Base-by-base conservation (phyloP, 1,284 basidiomycete genomes). In the Ceratobasidium sp. region DNA sequence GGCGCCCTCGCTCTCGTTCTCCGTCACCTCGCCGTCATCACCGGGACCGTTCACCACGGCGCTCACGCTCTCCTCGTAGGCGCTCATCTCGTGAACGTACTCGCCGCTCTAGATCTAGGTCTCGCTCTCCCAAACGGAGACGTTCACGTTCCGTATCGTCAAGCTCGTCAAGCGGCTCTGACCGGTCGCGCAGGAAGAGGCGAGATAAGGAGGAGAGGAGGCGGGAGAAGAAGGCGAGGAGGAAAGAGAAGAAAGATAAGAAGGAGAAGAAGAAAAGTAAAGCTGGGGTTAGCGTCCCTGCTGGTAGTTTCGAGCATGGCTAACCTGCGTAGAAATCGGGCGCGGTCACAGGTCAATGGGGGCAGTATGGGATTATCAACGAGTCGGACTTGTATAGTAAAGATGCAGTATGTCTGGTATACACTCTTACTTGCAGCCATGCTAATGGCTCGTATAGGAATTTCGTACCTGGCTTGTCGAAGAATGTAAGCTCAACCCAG, bases 381-480 rank as follows among this genome's bases (percentile, higher is more conserved):
- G 95, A 96, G 82, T 84, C 90, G 7, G 94, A 96, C 82, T 88
- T 95, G 76, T 94, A 92, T 83, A 91, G 88, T 62, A 96, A 95
- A 82, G 90, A 89, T 44, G 89, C 82, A 26, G 84, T 83, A 50
- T 62, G 81, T 80, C 20, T 52, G 28, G 73, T 9, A 12, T 44
- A 78, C 67, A 56, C 62, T 70, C 17, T 33, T 66, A 38, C 20
- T 57, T 13, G 9, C 3, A 13, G 5, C n/a, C 33, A 20, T 42
- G 20, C 61, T 65, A 9, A 57, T 46, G 54, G 4, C 33, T n/a
- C 57, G 10, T n/a, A 13, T 66, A 91, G 81, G 95, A 96, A 85
- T 96, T 96, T 84, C 89, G 93, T 74, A 91, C 94, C 1, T 97
- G 96, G 95, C 89, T 97, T 9, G 90, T 97, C 20, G 95, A 96